These are phyloP conservation scores for Ceratocystis destructans DNA, from an alignment of 2,329 filamentous ascomycete genomes.

Conservation along the genomic window DNA sequence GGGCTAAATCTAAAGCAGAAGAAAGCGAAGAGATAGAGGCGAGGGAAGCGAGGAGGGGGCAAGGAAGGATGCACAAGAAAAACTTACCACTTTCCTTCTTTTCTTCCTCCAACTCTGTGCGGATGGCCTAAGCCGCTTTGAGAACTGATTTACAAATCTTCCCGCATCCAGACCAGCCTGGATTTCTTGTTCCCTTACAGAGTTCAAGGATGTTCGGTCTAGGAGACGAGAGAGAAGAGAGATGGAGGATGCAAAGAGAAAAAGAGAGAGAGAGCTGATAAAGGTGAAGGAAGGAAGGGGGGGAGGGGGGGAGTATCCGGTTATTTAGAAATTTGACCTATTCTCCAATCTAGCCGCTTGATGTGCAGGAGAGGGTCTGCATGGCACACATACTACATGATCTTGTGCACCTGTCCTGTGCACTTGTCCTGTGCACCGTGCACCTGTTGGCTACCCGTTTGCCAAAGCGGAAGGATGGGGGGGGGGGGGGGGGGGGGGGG, in stretches of 20 bases:
- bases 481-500: not conserved
- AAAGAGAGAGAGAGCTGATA: not conserved
- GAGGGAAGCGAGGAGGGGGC: not conserved
- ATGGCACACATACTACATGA: not conserved
- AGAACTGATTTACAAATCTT: not conserved
- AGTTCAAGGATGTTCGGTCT: not conserved
- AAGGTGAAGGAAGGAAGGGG: not conserved
- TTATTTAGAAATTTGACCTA: not conserved
- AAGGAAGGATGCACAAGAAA: too few species aligned
- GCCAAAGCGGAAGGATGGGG: not conserved
- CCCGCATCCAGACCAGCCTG: constrained; percentile 3
- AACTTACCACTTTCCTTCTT: not conserved
- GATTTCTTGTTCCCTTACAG: constrained; percentile 1
- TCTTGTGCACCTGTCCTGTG: too few species aligned
- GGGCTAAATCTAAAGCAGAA: not conserved
- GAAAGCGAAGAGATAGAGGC: not conserved
- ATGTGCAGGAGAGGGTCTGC: not conserved
- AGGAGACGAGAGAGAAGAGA: not conserved
- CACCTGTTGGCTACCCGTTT: not conserved
- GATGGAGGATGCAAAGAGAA: not conserved
- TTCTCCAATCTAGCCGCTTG: too few species aligned
- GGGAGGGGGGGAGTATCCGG: not conserved
- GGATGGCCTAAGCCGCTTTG: not conserved
- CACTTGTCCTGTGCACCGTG: not conserved
- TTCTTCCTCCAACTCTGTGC: not conserved